Conservation (phyloP, 2,329 filamentous ascomycete species). For the Penicillium sp. region DNA sequence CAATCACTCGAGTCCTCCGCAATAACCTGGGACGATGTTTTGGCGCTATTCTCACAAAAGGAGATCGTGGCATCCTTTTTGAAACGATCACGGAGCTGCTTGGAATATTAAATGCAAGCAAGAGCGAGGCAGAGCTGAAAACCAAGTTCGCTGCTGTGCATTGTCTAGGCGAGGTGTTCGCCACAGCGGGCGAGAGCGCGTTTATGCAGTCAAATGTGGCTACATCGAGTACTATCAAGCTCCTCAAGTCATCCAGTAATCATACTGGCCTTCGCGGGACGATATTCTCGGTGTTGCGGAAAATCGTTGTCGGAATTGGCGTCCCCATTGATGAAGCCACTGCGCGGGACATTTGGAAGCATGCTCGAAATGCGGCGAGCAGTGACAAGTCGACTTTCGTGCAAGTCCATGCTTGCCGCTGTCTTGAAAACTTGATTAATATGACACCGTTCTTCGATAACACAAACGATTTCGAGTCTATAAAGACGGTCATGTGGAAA, state of each 20-base stretch:
- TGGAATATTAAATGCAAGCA: constrained; percentile 64
- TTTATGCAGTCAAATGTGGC: constrained; percentile 74
- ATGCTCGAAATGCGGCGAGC: constrained; percentile 67
- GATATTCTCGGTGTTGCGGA: constrained; percentile 67
- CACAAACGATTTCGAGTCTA: constrained; percentile 79
- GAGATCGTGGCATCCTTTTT: constrained; percentile 85
- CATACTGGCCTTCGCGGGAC: constrained; percentile 78
- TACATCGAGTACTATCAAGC: constrained; percentile 65
- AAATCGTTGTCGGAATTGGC: constrained; percentile 68
- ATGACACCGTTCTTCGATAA: constrained; percentile 80
- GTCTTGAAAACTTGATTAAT: constrained; percentile 66
- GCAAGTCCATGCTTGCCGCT: constrained; percentile 70
- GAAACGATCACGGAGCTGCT: constrained; percentile 90
- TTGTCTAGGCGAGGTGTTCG: constrained; percentile 83
- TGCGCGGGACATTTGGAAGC: constrained; percentile 91
- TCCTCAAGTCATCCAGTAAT: constrained; percentile 70
- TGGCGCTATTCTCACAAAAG: constrained; percentile 72
- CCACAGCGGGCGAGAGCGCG: constrained; percentile 86
- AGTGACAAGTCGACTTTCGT: constrained; percentile 79
- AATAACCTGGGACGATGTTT: constrained; percentile 84
- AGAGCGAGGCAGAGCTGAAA: constrained; percentile 70
- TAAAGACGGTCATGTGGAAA: constrained; percentile 79
- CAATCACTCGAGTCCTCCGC: constrained; percentile 79
- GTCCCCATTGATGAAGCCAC: constrained; percentile 74
- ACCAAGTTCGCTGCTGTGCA: constrained; percentile 81